Base-by-base conservation (phyloP, 164 flowering plant species). In the Paratinospora sagittata region DNA sequence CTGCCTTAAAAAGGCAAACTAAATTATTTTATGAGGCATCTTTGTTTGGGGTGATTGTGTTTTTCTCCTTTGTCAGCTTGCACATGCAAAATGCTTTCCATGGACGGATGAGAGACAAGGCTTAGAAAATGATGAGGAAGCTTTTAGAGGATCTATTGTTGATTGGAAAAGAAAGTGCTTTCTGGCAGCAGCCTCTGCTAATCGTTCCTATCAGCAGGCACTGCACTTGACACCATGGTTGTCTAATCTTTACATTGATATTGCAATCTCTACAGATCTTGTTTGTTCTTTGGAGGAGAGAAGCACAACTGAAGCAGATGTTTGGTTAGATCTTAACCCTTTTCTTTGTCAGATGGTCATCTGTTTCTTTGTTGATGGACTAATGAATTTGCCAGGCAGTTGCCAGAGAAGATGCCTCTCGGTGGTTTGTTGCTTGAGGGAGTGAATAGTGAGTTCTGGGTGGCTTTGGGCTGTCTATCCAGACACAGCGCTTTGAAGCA, bases 191-290 rank as follows among this genome's bases (percentile, higher is more conserved):
- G 62, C 77, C 19, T 77, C 82, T 75, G 95, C 97, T 62, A 77
- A 73, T 75, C 78, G 74, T 55, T 87, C 97, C 73, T 96, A 90
- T 76, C 98, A 91, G 81, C 83, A 85, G 76, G 93, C 99, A 71
- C 74, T 96, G 82, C 96, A 87, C 83, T 84, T 96, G 85, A 79
- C 93, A 24, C 99, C 98, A 45, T 93, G 98, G 96, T 85, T 85
- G 76, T 90, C 98, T 65, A 90, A 88, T 78, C 73, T 87, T 47
- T 96, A 91, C 73, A 72, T 79, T 55, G 98, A 93, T 72, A 78
- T 96, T 81, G 98, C 95, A 41, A 77, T 89, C 58, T 80, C 88
- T 82, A 70, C 78, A 21, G 90, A 91, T 83, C 85, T 84, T 47
- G 73, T 85, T 68, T 73, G 67, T 73, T 79, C 83, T 21, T 80